phyloP scores from a whole-genome alignment of 805 yeast genomes.

The Pichia cephalocereana region DNA sequence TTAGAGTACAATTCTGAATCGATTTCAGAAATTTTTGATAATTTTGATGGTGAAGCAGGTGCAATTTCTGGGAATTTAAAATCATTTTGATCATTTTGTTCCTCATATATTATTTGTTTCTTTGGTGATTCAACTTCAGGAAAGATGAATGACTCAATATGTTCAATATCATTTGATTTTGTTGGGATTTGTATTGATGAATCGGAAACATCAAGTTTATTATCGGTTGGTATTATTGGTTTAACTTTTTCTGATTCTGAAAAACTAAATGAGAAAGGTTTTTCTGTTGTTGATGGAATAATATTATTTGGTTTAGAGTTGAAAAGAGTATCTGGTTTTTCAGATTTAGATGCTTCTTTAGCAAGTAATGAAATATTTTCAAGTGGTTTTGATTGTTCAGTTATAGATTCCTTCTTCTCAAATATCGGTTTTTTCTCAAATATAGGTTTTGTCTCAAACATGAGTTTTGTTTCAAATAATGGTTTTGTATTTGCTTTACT shows the following conservation, averaged over 20 bases:
- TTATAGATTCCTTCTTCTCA: background rate
- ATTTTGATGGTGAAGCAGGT: background rate
- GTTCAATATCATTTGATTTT: conserved; percentile 3
- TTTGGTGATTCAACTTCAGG: conserved; percentile 13
- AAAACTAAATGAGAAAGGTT: no score
- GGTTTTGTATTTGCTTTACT: no score
- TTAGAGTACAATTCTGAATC: background rate
- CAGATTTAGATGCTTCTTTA: background rate
- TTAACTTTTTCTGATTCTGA: background rate
- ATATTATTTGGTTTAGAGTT: no score
- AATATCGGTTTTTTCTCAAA: no score
- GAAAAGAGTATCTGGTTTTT: no score
- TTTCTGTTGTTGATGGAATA: no score
- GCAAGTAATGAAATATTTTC: no score
- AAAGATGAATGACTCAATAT: conserved; percentile 16
- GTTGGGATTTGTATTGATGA: background rate
- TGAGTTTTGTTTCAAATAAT: no score
- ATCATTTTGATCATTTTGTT: background rate
- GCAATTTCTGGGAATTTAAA: background rate
- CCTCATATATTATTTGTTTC: no score
- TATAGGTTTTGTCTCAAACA: no score
- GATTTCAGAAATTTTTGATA: background rate
- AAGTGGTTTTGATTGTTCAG: no score
- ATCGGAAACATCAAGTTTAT: background rate
- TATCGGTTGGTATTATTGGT: background rate